Base-by-base conservation (phyloP, 1,284 basidiomycete genomes). In the Inonotus obliquus region DNA sequence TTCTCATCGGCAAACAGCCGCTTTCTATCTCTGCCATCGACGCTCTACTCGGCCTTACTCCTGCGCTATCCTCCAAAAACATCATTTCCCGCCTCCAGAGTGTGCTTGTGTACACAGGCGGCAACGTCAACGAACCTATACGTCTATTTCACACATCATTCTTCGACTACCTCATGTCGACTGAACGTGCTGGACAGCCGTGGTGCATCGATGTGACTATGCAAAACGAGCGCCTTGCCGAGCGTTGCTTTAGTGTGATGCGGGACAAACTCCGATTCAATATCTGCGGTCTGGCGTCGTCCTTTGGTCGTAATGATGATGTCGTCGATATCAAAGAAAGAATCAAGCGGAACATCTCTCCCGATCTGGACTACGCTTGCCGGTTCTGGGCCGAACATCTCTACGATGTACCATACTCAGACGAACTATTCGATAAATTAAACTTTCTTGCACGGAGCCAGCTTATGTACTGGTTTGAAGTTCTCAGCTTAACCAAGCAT, bases 391-490 rank as follows among this genome's bases (percentile, higher is more conserved):
- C 21, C n/a, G 14, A 27, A 14, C 59, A 60, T 45, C 59, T 60
- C 21, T 5, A n/a, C n/a, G 57, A 52, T 3, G 29, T 57, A 14
- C 55, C 55, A 19, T 45, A 48, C 27, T 45, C 55, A 11, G 9
- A 1, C 21, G 25, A 25, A 29, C 25, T 57, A n/a, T 52, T n/a
- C 13, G 39, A 59, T 13, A 70, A 67, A n/a, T n/a, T n/a, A n/a
- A n/a, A n/a, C n/a, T n/a, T n/a, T n/a, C n/a, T n/a, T n/a, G n/a
- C n/a, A n/a, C n/a, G n/a, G n/a, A n/a, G n/a, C n/a, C n/a, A n/a
- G n/a, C n/a, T n/a, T 69, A n/a, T n/a, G n/a, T 57, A 49, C 35
- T 61, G 60, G 60, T 23, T 61, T 38, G 60, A 61, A 51, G 55
- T 25, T 4, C n/a, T 61, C n/a, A 61, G 60, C 27, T 61, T 11